Evolutionary conservation across 192 early-diverging fungal species (phyloP), one percentile per base, ranked within the genome.

Genomic region (Paraglomus brasilianum): DNA sequence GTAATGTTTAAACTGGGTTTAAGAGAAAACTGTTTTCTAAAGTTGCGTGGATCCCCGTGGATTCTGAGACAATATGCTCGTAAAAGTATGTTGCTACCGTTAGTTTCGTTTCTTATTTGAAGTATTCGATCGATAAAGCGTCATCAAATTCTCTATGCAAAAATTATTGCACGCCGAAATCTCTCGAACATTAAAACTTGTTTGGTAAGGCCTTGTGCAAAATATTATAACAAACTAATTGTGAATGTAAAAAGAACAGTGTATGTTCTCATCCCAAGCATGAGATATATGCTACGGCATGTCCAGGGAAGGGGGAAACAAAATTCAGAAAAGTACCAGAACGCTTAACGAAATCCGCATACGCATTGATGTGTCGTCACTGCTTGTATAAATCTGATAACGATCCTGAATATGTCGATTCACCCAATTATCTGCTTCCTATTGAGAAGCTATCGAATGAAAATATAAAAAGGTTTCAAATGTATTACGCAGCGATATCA

Each of bases 401-500:
- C 15, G 60, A 63, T 45, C n/a, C 60, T 10, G 43, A 63, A 46
- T 63, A 46, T 46, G 6, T 46, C 30, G 30, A 46, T 63, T 11
- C 14, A n/a, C 19, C 44, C 8, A 24, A 63, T 17, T 63, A 63
- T 46, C 19, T 47, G 24, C 19, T 22, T 21, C 43, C 43, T 11
- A 11, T 11, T 24, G 43, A 63, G 30, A 63, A n/a, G n/a, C n/a
- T n/a, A n/a, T n/a, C n/a, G n/a, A n/a, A n/a, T n/a, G 43, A 63
- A 47, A 46, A 63, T 63, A 46, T 63, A 63, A 44, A 45, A 63
- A 44, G 22, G 47, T 44, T 22, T 63, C 44, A 63, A 63, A 53
- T 53, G 14, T 53, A 53, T 17, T n/a, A n/a, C n/a, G n/a, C n/a
- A n/a, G n/a, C n/a, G n/a, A n/a, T n/a, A n/a, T n/a, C n/a, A n/a